A percentile compares a stretch with the other conserved stretches of the same genome.
phyloP scores from a whole-genome alignment of 1,284 basidiomycete genomes.

The Heimioporus retisporus region DNA sequence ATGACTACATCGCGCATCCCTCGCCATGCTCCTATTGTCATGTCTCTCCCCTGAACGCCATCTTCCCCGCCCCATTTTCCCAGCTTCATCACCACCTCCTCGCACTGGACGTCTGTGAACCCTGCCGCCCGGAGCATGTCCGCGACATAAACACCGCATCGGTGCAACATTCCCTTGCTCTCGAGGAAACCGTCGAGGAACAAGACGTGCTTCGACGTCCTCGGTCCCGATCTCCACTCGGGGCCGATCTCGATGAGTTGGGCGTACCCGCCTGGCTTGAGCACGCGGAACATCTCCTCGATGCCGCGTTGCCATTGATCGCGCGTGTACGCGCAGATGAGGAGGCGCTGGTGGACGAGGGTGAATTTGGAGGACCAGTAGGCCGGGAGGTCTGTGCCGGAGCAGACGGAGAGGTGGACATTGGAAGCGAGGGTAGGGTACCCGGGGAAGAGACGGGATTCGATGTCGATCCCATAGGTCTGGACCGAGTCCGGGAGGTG shows the following conservation, averaged over 20 bases:
- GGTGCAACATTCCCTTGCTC: slow-evolving; percentile 34
- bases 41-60: slow-evolving; percentile 16
- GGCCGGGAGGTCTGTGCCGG: slow-evolving; percentile 12
- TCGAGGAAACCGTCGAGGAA: neutral
- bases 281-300: slow-evolving; percentile 40
- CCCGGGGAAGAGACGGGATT: slow-evolving; percentile 27
- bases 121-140: slow-evolving; percentile 30
- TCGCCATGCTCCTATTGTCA: slow-evolving; percentile 24
- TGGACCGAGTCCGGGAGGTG: slow-evolving; percentile 24
- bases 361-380: slow-evolving; percentile 34
- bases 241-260: slow-evolving; percentile 42
- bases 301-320: slow-evolving; percentile 10
- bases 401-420: slow-evolving; percentile 22
- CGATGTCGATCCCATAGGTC: slow-evolving; percentile 35
- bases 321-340: slow-evolving; percentile 28
- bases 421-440: slow-evolving; percentile 20
- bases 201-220: neutral
- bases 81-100: slow-evolving; percentile 25
- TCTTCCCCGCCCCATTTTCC: slow-evolving; percentile 33
- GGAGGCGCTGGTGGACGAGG: slow-evolving; percentile 40
- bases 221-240: slow-evolving; percentile 13
- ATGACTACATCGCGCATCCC: slow-evolving; percentile 28
- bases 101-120: slow-evolving; percentile 26
- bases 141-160: slow-evolving; percentile 24
- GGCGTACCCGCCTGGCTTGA: slow-evolving; percentile 40